Evolutionary conservation across 2,329 filamentous ascomycete species (phyloP).

Genomic region (Aspergillus proliferans): DNA sequence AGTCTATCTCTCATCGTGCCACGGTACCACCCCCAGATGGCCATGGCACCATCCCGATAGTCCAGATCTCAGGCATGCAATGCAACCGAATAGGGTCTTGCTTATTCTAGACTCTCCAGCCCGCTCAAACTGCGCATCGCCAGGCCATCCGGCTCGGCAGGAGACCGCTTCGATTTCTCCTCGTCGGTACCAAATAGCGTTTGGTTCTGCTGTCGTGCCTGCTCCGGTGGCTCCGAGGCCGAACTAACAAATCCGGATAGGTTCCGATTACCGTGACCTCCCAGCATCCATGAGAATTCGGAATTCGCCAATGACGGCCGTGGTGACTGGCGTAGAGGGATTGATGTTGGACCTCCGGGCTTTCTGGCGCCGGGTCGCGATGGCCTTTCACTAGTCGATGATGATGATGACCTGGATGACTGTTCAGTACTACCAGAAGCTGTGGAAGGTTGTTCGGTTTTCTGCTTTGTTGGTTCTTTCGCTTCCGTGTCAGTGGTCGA

Average conservation of each 20-base stretch:
- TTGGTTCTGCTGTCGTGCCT: constrained; percentile 30
- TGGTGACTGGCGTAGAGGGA: constrained; percentile 12
- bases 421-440: constrained; percentile 4
- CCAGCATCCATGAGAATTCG: constrained; percentile 48
- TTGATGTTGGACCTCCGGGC: background rate
- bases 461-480: background rate
- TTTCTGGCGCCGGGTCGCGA: constrained; percentile 5
- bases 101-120: background rate
- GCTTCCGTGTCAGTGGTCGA: background rate
- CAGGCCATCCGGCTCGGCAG: constrained; percentile 31
- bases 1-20: too few species aligned
- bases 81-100: too few species aligned
- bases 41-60: too few species aligned
- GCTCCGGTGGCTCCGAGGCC: constrained; percentile 39
- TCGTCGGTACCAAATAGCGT: constrained; percentile 6
- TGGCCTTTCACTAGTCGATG: background rate
- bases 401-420: constrained; percentile 3
- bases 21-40: too few species aligned
- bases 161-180: constrained; percentile 7
- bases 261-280: constrained; percentile 30
- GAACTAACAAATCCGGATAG: constrained; percentile 42
- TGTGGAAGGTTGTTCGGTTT: constrained; percentile 1
- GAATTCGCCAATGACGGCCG: constrained; percentile 42
- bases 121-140: constrained; percentile 35
- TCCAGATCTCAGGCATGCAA: too few species aligned